Evolutionary conservation across 805 yeast species (phyloP).

Genomic region (Candida suzukii): DNA sequence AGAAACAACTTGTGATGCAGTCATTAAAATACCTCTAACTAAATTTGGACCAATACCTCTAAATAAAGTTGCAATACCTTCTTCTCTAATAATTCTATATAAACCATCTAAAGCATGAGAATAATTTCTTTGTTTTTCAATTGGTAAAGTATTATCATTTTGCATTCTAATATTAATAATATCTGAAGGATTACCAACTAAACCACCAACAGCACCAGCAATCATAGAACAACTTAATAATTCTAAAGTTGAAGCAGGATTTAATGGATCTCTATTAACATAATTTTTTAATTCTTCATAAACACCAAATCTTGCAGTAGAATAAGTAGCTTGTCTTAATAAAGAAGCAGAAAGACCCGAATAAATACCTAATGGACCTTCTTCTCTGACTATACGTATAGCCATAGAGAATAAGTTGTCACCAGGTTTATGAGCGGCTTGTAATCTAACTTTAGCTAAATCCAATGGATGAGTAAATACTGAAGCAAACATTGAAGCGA

Average conservation of each 20-base stretch:
- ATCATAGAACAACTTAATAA: conserved; percentile 75
- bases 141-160: conserved; percentile 68
- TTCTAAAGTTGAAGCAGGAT: conserved; percentile 47
- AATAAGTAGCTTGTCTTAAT: conserved; percentile 81
- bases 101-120: conserved; percentile 76
- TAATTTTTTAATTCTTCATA: conserved; percentile 67
- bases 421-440: conserved; percentile 66
- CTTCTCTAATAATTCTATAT: conserved; percentile 48
- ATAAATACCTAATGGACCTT: conserved; percentile 66
- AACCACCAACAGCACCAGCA: conserved; percentile 80
- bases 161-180: conserved; percentile 88
- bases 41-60: conserved; percentile 76
- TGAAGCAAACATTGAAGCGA: conserved; percentile 62
- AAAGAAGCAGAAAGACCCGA: conserved; percentile 79
- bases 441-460: conserved; percentile 79
- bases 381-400: conserved; percentile 48
- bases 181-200: conserved; percentile 85
- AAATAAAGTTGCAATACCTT: conserved; percentile 52
- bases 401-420: conserved; percentile 58
- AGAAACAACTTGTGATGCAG: conserved; percentile 85
- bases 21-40: conserved; percentile 78
- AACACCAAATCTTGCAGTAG: conserved; percentile 81
- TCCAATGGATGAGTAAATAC: conserved; percentile 76
- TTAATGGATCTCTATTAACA: conserved; percentile 31
- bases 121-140: conserved; percentile 62